Evolutionary conservation across 768 basidiomycete genomes (phyloP), one percentile per base, ranked within the genome.

Genomic region (Mycena vitilis): DNA sequence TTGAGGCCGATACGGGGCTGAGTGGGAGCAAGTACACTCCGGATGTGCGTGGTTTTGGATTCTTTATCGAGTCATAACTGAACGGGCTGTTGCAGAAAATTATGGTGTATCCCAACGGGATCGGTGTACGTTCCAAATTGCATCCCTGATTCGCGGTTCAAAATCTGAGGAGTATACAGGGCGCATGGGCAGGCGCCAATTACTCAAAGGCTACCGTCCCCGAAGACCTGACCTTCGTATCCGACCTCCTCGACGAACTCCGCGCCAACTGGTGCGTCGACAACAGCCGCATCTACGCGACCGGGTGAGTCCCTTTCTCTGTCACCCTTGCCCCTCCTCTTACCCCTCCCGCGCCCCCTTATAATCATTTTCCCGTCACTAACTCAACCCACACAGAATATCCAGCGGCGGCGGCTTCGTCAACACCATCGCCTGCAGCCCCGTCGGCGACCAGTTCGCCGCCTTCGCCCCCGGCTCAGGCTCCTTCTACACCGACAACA

Each of bases 401-500:
- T 70, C 68, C 44, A 65, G 42, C 44, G 68, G 68, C 44, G 68
- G 58, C 38, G 68, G 68, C 40, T 70, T 70, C 55, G 63, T 62
- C 38, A 51, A 66, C 60, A 62, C 69, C 22, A 57, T 70, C 48
- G 69, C 61, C 9, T 70, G 69, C 51, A 40, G 23, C 51, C 13
- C 37, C 23, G 65, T 70, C 49, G 65, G 69, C 60, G 59, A 25
- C 16, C 13, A 70, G 3, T 70, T 70, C 37, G 65, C 69, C 30
- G 69, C 69, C 18, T 70, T 70, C 44, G 65, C 69, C 0, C 23
- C 52, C 0, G 65, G 36, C 22, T 66, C 69, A 0, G 69, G 69
- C 20, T 66, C 65, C 11, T 66, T 70, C 48, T 70, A 70, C 65
- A 70, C 69, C 4, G 69, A 70, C 48, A 36, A 57, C 36, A 47